Conservation (phyloP, 805 yeast genomes). For the Candida palmyrensis region DNA sequence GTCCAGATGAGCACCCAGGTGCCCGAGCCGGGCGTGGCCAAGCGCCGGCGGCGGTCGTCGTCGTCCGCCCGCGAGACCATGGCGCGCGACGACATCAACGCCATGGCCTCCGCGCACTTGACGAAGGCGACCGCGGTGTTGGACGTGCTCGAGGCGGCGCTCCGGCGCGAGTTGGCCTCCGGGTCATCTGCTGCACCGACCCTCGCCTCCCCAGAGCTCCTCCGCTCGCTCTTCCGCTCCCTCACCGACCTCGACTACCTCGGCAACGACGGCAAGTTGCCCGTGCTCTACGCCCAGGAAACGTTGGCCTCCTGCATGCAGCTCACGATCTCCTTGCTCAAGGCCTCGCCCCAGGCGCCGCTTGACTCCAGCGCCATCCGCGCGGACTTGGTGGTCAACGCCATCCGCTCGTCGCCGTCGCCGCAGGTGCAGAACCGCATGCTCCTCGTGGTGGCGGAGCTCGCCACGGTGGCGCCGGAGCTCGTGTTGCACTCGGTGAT, state of each 20-base stretch:
- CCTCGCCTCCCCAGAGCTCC: constrained; percentile 39
- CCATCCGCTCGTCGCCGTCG: constrained; percentile 81
- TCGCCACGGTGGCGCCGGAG: constrained; percentile 88
- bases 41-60: constrained; percentile 76
- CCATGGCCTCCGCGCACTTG: constrained; percentile 73
- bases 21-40: constrained; percentile 51
- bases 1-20: constrained; percentile 49
- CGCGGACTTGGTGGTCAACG: constrained; percentile 86
- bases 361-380: constrained; percentile 66
- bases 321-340: constrained; percentile 53
- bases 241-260: constrained; percentile 75
- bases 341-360: constrained; percentile 18
- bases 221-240: constrained; percentile 52
- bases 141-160: constrained; percentile 64
- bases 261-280: constrained; percentile 86
- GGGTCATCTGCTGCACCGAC: constrained; percentile 13
- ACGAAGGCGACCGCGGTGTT: constrained; percentile 71
- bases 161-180: constrained; percentile 18
- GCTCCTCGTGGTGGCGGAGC: constrained; percentile 75
- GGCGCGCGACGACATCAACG: constrained; percentile 63
- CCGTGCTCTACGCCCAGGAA: constrained; percentile 89
- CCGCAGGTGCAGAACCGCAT: constrained; percentile 94
- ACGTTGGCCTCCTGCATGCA: constrained; percentile 83
- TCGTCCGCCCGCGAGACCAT: constrained; percentile 72
- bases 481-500: constrained; percentile 90